phyloP scores from a whole-genome alignment of 495 filamentous ascomycete genomes.

The Thozetella sp. region DNA sequence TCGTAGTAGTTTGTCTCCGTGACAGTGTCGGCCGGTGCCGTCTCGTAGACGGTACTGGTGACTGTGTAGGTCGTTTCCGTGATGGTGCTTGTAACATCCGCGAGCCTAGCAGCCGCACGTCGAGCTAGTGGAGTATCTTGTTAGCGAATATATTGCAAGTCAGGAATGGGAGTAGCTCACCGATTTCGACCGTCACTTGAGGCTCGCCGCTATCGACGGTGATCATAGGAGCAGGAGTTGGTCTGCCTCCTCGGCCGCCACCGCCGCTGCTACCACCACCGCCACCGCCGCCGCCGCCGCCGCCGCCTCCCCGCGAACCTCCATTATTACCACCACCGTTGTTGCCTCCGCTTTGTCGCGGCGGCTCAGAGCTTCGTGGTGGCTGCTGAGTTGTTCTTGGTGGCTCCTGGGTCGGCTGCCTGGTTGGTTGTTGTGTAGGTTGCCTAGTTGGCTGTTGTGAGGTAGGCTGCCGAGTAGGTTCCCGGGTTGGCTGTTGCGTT shows the following conservation, averaged over 20 bases:
- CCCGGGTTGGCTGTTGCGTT: conserved; percentile 1
- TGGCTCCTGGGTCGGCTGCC: background rate
- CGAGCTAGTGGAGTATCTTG: background rate
- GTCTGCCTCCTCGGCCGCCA: too few relatives aligned
- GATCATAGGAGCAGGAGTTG: too few relatives aligned
- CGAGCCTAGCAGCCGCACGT: conserved; percentile 8
- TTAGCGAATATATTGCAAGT: conserved; percentile 6
- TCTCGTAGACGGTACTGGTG: conserved; percentile 16
- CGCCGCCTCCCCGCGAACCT: conserved; percentile 4
- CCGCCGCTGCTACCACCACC: too few relatives aligned
- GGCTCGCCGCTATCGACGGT: too few relatives aligned
- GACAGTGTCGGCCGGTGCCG: conserved; percentile 10
- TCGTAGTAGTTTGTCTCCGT: conserved; percentile 25
- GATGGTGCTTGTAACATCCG: conserved; percentile 21
- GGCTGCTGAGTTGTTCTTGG: background rate
- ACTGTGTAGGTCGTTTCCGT: conserved; percentile 20
- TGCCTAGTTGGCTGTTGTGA: background rate
- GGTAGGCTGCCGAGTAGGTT: background rate
- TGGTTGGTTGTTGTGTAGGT: background rate
- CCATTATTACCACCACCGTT: background rate
- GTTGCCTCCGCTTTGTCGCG: background rate
- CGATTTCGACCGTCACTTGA: too few relatives aligned
- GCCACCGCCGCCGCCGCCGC: conserved; percentile 2
- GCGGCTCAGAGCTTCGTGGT: background rate
- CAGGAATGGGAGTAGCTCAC: background rate